Percentiles rank a stretch among this genome's conserved stretches.
Conservation (phyloP, 352 stramenopile species). For the Phytophthora agathidicida region DNA sequence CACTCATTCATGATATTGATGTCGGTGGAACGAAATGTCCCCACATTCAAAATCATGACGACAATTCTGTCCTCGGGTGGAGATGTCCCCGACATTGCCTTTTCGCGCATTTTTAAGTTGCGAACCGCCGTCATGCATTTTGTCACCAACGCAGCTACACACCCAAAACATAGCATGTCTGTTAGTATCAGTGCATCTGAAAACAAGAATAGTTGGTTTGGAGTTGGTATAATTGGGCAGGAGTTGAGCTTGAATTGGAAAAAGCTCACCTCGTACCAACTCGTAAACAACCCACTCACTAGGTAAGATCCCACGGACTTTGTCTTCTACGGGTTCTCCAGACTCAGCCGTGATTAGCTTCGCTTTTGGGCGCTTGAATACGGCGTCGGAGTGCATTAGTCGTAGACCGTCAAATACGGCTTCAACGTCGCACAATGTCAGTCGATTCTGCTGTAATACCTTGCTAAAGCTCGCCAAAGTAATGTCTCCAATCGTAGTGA, state of each 20-base stretch:
- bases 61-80: not conserved
- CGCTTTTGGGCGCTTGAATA: conserved; percentile 2
- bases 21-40: not conserved
- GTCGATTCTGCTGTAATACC: not conserved
- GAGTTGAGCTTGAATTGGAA: no score
- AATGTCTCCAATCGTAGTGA: no score
- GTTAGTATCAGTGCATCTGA: no score
- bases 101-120: not conserved
- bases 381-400: not conserved
- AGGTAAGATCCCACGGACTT: not conserved
- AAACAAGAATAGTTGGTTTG: not conserved
- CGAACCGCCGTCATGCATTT: conserved; percentile 1
- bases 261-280: not conserved
- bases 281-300: not conserved
- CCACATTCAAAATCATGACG: not conserved
- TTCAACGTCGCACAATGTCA: not conserved
- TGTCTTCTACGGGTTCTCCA: not conserved
- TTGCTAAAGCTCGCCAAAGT: no score
- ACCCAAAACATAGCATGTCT: not conserved
- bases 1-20: not conserved
- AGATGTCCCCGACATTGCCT: no score
- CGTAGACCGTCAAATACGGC: not conserved
- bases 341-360: not conserved
- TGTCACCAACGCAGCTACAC: not conserved
- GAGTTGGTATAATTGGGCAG: not conserved